Base-by-base conservation (phyloP, 129 eudicot species). In the Glebionis coronaria region DNA sequence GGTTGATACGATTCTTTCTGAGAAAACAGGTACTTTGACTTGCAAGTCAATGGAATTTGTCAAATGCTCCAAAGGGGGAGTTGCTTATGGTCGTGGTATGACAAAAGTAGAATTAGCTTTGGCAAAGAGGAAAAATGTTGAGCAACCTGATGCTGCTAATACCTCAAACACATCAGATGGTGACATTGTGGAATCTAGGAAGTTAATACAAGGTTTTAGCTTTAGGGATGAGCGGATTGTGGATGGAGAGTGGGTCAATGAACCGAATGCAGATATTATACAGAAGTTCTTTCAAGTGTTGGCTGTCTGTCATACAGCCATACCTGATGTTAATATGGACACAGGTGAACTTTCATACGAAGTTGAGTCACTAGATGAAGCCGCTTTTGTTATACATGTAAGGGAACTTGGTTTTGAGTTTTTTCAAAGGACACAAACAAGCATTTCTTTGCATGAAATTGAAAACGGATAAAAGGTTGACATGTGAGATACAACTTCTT, bases 301-400 rank as follows among this genome's bases (percentile, higher is more conserved):
- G 63, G 97, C 95, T 3, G 71, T 87, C 28, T 94, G 99, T 75
- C 99, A 94, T 77, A 94, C 99, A 23, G 97, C 90, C 11, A 87
- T 94, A 70, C 99, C 99, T 59, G 97, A 90, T 59, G 93, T 94
- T 55, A 59, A 81, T 71, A 61, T 73, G 65, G 82, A 87, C 60
- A 70, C 85, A 8, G 84, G 85, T 65, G 90, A 90, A 65, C 83
- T 90, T 69, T 56, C 79, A 7, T 94, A 87, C 75, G 99, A 94
- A 81, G 99, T 91, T 14, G 99, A 94, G 69, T 94, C 99, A 55
- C 99, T 97, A 4, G 99, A 94, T 85, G 99, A 94, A 84, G 97
- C 99, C 71, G 89, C 99, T 18, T 94, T 94, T 75, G 99, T 94
- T 35, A 87, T 87, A 63, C 93, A 94, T 75, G 99, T 97, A 6